Evolutionary conservation across 805 yeast species (phyloP).

Genomic region (Yamadazyma ubonensis): DNA sequence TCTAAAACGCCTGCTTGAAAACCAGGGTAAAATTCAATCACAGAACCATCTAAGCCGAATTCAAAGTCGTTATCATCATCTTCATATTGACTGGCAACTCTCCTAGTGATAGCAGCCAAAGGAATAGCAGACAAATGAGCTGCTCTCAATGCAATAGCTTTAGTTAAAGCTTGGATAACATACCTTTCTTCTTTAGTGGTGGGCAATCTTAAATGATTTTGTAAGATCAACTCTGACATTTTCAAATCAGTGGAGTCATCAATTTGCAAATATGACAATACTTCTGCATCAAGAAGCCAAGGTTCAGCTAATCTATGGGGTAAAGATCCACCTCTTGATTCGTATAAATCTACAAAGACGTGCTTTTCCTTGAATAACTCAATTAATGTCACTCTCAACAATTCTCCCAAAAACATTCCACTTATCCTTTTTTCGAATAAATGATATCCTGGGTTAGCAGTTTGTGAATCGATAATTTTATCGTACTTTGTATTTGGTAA

Average conservation of each 20-base stretch:
- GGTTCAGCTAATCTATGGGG: slow-evolving; percentile 71
- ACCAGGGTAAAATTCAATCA: slow-evolving; percentile 90
- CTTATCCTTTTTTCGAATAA: slow-evolving; percentile 89
- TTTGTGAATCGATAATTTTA: slow-evolving; percentile 60
- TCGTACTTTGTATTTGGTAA: slow-evolving; percentile 83
- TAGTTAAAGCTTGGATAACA: slow-evolving; percentile 69
- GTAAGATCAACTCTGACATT: slow-evolving; percentile 66
- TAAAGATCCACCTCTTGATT: slow-evolving; percentile 39
- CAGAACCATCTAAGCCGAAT: slow-evolving; percentile 94
- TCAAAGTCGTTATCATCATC: slow-evolving; percentile 65
- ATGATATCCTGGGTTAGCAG: slow-evolving; percentile 84
- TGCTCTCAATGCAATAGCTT: slow-evolving; percentile 84
- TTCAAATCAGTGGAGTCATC: slow-evolving; percentile 75
- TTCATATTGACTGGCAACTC: slow-evolving; percentile 59
- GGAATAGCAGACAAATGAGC: slow-evolving; percentile 89
- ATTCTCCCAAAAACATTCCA: slow-evolving; percentile 92
- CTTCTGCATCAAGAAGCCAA: slow-evolving; percentile 78
- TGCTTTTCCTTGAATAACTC: slow-evolving; percentile 63
- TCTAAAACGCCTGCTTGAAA: slow-evolving; percentile 78
- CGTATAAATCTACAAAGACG: slow-evolving; percentile 55
- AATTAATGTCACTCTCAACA: slow-evolving; percentile 68
- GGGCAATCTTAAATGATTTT: slow-evolving; percentile 65
- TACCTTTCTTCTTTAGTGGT: slow-evolving; percentile 70
- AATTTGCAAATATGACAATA: slow-evolving; percentile 80
- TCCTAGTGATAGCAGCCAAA: slow-evolving; percentile 77